A percentile compares a stretch with the other conserved stretches of the same genome.
Conservation (phyloP, 2,329 filamentous ascomycete genomes). For the Fusarium nurragi region DNA sequence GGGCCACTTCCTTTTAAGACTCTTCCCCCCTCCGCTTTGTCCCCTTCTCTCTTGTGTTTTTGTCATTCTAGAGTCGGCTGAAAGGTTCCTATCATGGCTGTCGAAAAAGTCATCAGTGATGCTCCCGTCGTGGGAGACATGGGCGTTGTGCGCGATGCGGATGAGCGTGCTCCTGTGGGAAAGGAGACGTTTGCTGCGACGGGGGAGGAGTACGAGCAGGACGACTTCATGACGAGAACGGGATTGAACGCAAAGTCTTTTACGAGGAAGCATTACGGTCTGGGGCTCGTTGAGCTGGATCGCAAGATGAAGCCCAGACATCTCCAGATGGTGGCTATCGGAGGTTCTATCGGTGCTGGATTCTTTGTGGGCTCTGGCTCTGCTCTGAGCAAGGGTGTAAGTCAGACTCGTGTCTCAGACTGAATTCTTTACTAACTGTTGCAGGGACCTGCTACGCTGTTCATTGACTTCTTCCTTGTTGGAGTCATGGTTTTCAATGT, state of each 20-base stretch:
- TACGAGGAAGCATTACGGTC: conserved; percentile 37
- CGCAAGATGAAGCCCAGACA: conserved; percentile 64
- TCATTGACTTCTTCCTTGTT: conserved; percentile 64
- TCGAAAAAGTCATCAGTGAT: conserved; percentile 19
- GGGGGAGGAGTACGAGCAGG: conserved; percentile 31
- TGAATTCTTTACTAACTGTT: not conserved
- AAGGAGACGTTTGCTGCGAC: conserved; percentile 20
- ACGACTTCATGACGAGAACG: conserved; percentile 43
- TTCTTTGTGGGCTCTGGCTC: conserved; percentile 69
- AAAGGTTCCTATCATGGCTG: conserved; percentile 8
- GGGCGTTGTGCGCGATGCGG: conserved; percentile 5
- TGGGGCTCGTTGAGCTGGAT: conserved; percentile 50
- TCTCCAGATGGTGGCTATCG: conserved; percentile 70
- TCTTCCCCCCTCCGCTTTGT: not conserved
- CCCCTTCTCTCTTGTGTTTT: not conserved
- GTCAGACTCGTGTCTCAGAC: accelerated
- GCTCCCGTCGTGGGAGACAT: conserved; percentile 15
- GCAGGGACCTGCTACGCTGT: conserved; percentile 54
- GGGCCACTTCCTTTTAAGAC: conserved; percentile 12
- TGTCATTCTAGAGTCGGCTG: not conserved
- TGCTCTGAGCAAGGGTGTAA: conserved; percentile 58
- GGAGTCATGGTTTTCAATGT: conserved; percentile 71
- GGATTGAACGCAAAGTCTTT: conserved; percentile 40
- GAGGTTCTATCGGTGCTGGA: conserved; percentile 69
- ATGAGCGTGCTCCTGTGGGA: conserved; percentile 1